Conservation (phyloP, 2,329 filamentous ascomycete genomes). For the Penicillium sp. region DNA sequence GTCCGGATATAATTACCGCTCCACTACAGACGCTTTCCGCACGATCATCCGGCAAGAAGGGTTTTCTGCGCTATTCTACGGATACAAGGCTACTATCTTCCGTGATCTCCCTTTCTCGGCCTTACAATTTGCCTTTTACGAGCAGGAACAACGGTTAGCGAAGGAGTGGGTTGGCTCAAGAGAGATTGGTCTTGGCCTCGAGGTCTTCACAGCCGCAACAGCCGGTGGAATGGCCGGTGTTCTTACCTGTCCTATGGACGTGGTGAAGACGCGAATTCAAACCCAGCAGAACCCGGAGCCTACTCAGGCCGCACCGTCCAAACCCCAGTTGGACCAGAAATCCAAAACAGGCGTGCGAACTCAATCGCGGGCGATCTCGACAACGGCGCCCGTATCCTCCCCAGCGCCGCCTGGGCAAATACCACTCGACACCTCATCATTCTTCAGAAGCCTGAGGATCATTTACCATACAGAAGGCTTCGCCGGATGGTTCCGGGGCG, state of each 20-base stretch:
- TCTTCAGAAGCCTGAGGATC: constrained; percentile 79
- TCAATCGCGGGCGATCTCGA: constrained; percentile 80
- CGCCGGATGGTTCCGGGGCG: constrained; percentile 89
- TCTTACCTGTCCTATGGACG: constrained; percentile 93
- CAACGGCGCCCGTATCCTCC: constrained; percentile 84
- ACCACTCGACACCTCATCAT: constrained; percentile 85
- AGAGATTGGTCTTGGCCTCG: constrained; percentile 83
- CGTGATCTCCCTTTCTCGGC: constrained; percentile 95
- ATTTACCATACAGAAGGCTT: constrained; percentile 92
- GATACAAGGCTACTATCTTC: constrained; percentile 95
- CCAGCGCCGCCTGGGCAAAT: constrained; percentile 78
- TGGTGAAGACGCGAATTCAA: constrained; percentile 95
- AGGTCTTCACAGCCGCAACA: constrained; percentile 85
- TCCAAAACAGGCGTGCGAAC: constrained; percentile 41
- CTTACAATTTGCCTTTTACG: constrained; percentile 97
- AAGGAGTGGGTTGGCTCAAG: constrained; percentile 76
- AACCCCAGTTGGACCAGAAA: constrained; percentile 34
- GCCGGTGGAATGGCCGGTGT: constrained; percentile 93
- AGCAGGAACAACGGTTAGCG: constrained; percentile 85
- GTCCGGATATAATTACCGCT: constrained; percentile 95
- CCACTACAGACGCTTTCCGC: constrained; percentile 79
- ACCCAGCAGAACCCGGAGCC: constrained; percentile 74
- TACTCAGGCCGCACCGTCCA: constrained; percentile 27
- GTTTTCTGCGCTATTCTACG: constrained; percentile 83
- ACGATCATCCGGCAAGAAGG: constrained; percentile 87